Evolutionary conservation across 2,329 filamentous ascomycete species (phyloP).

Genomic region (Lachnellula occidentalis): DNA sequence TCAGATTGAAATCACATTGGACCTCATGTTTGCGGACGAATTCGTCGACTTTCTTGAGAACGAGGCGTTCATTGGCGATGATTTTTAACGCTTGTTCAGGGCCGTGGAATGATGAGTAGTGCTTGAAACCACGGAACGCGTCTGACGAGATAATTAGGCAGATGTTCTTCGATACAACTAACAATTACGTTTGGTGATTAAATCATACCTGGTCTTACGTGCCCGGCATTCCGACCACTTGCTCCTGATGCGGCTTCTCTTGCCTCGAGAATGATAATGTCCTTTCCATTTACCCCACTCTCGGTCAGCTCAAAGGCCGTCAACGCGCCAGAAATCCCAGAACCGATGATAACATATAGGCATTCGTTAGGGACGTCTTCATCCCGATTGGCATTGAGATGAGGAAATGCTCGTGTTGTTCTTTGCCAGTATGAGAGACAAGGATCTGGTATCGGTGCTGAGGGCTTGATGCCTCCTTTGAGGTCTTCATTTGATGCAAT

Average conservation of each 20-base stretch:
- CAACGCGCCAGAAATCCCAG: slow-evolving; percentile 12
- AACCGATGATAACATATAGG: slow-evolving; percentile 15
- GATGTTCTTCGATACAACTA: background rate
- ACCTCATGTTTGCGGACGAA: slow-evolving; percentile 39
- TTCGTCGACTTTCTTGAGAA: slow-evolving; percentile 35
- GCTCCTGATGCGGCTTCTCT: slow-evolving; percentile 31
- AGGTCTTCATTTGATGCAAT: slow-evolving; percentile 8
- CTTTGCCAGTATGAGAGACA: slow-evolving; percentile 41
- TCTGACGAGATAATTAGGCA: slow-evolving; percentile 22
- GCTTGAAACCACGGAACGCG: slow-evolving; percentile 43
- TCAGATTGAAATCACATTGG: slow-evolving; percentile 41
- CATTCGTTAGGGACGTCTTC: slow-evolving; percentile 24
- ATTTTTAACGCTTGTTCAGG: slow-evolving; percentile 41
- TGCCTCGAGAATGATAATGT: slow-evolving; percentile 30
- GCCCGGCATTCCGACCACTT: slow-evolving; percentile 32
- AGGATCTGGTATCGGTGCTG: slow-evolving; percentile 20
- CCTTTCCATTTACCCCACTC: slow-evolving; percentile 12
- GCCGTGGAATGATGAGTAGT: slow-evolving; percentile 39
- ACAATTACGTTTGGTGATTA: background rate
- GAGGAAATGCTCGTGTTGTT: slow-evolving; percentile 38
- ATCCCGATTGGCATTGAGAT: slow-evolving; percentile 36
- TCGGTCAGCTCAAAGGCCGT: slow-evolving; percentile 19
- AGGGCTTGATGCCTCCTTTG: background rate
- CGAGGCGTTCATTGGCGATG: slow-evolving; percentile 39
- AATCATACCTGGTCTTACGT: slow-evolving; percentile 24